Evolutionary conservation across 2,329 filamentous ascomycete genomes (phyloP).

Genomic region (Exophiala alcalophila): DNA sequence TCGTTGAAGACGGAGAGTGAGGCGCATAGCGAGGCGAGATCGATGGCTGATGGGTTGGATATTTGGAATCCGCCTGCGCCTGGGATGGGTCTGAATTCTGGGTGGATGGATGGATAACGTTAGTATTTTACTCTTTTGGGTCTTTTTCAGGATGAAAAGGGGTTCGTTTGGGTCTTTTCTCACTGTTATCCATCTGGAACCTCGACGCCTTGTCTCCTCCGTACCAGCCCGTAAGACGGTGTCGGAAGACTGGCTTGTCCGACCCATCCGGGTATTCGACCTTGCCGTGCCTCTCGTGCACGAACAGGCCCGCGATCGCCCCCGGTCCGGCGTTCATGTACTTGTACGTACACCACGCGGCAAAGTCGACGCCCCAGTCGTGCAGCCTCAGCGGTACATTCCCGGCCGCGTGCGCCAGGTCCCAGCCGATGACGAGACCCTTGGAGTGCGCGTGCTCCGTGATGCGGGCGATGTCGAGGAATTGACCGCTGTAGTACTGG

Average conservation of each 20-base stretch:
- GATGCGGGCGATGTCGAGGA: slow-evolving; percentile 77
- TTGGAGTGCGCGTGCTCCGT: slow-evolving; percentile 70
- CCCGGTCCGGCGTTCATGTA: slow-evolving; percentile 87
- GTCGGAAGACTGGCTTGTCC: slow-evolving; percentile 50
- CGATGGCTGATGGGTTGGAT: slow-evolving; percentile 75
- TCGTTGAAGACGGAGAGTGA: slow-evolving; percentile 70
- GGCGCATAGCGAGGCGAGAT: slow-evolving; percentile 70
- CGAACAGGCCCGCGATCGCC: slow-evolving; percentile 73
- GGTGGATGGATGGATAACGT: slow-evolving; percentile 34
- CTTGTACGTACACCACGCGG: slow-evolving; percentile 92
- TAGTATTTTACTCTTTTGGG: neutral
- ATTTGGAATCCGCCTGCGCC: slow-evolving; percentile 80
- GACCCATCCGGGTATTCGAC: slow-evolving; percentile 42
- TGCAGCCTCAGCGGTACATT: slow-evolving; percentile 78
- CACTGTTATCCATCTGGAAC: slow-evolving; percentile 76
- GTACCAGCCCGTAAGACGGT: slow-evolving; percentile 80
- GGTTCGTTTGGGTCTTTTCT: slow-evolving; percentile 11
- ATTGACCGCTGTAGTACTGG: slow-evolving; percentile 89
- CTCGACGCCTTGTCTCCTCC: slow-evolving; percentile 72
- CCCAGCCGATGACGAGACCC: slow-evolving; percentile 77
- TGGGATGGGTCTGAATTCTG: slow-evolving; percentile 67
- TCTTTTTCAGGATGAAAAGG: too few relatives aligned
- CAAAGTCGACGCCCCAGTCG: slow-evolving; percentile 89
- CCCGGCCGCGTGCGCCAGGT: slow-evolving; percentile 80
- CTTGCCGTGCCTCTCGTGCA: slow-evolving; percentile 69